phyloP scores from a whole-genome alignment of 2,329 filamentous ascomycete species.

The Fusarium sarcochroum region DNA sequence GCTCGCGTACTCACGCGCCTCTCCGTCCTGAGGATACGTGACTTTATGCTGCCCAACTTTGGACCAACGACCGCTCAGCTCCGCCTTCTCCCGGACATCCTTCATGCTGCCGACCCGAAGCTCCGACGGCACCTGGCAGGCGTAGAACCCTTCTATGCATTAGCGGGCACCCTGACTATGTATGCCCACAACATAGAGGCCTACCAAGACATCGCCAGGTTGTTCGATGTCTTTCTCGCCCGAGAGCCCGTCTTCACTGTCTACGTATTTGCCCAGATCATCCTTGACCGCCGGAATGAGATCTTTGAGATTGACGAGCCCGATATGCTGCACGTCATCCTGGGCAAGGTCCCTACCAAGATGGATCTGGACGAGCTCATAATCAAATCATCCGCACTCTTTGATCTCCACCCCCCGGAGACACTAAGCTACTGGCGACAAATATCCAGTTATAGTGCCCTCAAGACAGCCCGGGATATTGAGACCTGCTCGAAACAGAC shows the following conservation, averaged over 20 bases:
- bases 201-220: constrained; percentile 87
- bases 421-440: constrained; percentile 77
- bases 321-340: constrained; percentile 90
- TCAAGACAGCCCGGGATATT: constrained; percentile 82
- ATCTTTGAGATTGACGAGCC: constrained; percentile 93
- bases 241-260: constrained; percentile 89
- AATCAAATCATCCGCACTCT: constrained; percentile 73
- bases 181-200: constrained; percentile 96
- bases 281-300: constrained; percentile 83
- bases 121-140: constrained; percentile 82
- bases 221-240: constrained; percentile 94
- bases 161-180: constrained; percentile 93
- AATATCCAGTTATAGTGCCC: constrained; percentile 82
- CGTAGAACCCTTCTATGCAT: constrained; percentile 90
- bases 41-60: constrained; percentile 96
- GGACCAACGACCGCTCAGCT: constrained; percentile 86
- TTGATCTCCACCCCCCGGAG: constrained; percentile 78
- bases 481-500: constrained; percentile 67
- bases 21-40: constrained; percentile 89
- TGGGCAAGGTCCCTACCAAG: constrained; percentile 87
- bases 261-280: constrained; percentile 92
- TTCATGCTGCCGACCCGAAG: constrained; percentile 78
- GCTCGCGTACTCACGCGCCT: constrained; percentile 80
- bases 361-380: constrained; percentile 87
- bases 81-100: constrained; percentile 86